Evolutionary conservation across 257 asterid genomes (phyloP), one percentile per base, ranked within the genome.

Genomic region (Nicotiana undulata): DNA sequence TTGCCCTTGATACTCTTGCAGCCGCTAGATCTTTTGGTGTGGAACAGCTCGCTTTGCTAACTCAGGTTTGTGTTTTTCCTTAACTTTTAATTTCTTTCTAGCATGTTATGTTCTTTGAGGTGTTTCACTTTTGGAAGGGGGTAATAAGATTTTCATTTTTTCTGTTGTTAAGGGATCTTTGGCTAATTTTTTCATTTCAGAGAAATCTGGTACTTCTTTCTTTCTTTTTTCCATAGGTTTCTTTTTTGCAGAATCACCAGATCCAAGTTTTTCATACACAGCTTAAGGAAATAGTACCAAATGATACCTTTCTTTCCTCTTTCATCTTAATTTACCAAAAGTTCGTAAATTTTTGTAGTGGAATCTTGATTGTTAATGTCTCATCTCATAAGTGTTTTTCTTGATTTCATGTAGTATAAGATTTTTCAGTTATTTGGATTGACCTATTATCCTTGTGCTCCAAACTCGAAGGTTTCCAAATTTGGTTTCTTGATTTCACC

Each of bases 11-110:
- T 16, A 93, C 97, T 0, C 96, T 94, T 46, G 78, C 93, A 1
- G 98, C 98, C 94, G 98, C 98, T 84, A 88, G 97, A 91, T 92
- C 94, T 6, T 94, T 94, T 20, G 98, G 98, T 0, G 98, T 94
- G 2, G 98, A 93, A 77, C 97, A 93, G 81, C 98, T 94, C 72
- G 98, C 98, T 22, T 82, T 93, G 85, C 96, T 94, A 83, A 93
- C 98, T 63, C 98, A 94, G 97, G 98, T 94, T 58, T 17, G 5
- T 3, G 37, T 63, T 63, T 11, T 34, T 37, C 6, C 37, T 65
- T 65, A 29, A 9, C 26, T 64, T 64, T 64, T 64, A 5, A 29
- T 64, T 64, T 37, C 37, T 29, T 67, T 44, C n/a, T 32, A 9
- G 75, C 12, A 67, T 32, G 12, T 68, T 68, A 10, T 52, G 6